These are phyloP conservation scores for Kurtzmaniella quercitrusa DNA, from an alignment of 1,139 yeast species.

Conservation along the genomic window DNA sequence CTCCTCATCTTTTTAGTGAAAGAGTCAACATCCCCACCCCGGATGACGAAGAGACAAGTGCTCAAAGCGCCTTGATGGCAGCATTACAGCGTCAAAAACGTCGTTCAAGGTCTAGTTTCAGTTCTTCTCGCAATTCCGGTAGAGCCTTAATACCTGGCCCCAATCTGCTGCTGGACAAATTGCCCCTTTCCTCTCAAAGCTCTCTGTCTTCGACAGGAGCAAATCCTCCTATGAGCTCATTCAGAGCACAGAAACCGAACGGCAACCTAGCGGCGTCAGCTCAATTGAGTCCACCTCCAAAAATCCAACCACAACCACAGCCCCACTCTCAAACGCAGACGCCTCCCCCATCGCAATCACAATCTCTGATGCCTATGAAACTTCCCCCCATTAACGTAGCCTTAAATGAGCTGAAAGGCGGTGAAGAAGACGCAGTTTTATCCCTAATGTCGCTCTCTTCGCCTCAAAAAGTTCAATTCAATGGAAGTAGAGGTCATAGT, in stretches of 20 bases:
- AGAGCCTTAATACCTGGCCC: not conserved
- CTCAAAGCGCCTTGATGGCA: slow-evolving; percentile 42
- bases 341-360: not conserved
- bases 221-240: not conserved
- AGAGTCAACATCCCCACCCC: slow-evolving; percentile 23
- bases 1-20: slow-evolving; percentile 7
- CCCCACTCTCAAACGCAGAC: not conserved
- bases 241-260: not conserved
- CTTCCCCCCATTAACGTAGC: slow-evolving; percentile 34
- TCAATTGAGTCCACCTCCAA: not conserved
- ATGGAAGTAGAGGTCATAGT: slow-evolving; percentile 29
- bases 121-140: slow-evolving; percentile 6
- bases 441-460: slow-evolving; percentile 44
- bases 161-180: not conserved
- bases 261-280: not conserved
- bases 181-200: not conserved
- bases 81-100: slow-evolving; percentile 31
- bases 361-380: slow-evolving; percentile 10
- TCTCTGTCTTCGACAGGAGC: not conserved
- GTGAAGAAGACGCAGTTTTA: slow-evolving; percentile 42
- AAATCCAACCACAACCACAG: not conserved
- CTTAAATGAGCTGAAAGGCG: slow-evolving; percentile 9
- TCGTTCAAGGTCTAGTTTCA: slow-evolving; percentile 17
- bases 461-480: slow-evolving; percentile 33
- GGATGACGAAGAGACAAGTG: slow-evolving; percentile 36